Evolutionary conservation across 2,329 filamentous ascomycete genomes (phyloP), one percentile per base, ranked within the genome.

Genomic region (Aspergillus sp.): DNA sequence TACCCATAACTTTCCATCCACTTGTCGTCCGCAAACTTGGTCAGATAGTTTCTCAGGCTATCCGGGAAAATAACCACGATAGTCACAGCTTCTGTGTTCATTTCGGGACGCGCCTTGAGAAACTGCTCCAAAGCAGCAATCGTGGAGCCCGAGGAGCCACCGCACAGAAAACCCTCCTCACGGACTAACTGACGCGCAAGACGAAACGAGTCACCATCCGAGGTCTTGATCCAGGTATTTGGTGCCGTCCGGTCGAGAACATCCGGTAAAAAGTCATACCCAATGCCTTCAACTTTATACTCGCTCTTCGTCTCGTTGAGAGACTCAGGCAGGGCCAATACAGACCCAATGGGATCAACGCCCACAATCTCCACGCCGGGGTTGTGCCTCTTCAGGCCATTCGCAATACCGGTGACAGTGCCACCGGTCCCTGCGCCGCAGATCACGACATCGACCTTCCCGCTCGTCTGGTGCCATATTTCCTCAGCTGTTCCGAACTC

Each of bases 201-300:
- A 52, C 74, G 69, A 63, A 94, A 94, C 2, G 84, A 83, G 55
- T 89, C 80, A 34, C 74, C 69, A 55, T 94, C 86, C 42, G 88
- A 81, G 3, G 86, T 94, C 75, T 94, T 94, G 68, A 93, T 93
- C 86, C 86, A 94, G 54, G 78, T 78, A 59, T 93, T 82, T 11
- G 94, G 81, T 3, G 73, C 58, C 15, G 76, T 61, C 52, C 80
- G 82, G 43, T 86, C 76, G 30, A 94, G 68, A 5, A 94, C 86
- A 16, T 93, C 84, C 3, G 88, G 86, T 37, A 94, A 80, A 58
- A 94, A 94, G 59, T 94, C 86, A 55, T 94, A 94, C n/a, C 86
- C 86, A 45, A 94, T 94, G 20, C 86, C 86, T 66, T 94, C 86
- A 1, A 94, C 86, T 66, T 93, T 93, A 68, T 94, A 94, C 57